phyloP scores from a whole-genome alignment of 2,329 filamentous ascomycete genomes.

The Endocalyx cinctus region DNA sequence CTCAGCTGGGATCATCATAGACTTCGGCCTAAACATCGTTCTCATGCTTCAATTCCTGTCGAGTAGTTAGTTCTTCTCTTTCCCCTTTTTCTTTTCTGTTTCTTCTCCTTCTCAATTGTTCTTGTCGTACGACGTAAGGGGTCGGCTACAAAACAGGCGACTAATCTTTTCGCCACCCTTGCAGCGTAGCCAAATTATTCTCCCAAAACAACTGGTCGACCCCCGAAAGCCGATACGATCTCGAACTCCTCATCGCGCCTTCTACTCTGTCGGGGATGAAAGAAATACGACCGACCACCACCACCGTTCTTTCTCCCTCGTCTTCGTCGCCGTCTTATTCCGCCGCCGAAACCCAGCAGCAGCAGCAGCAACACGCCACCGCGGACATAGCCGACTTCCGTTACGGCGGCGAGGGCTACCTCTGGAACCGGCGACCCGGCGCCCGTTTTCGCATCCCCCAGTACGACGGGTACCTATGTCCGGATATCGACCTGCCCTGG shows the following conservation, averaged over 20 bases:
- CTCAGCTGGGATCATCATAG: slow-evolving; percentile 28
- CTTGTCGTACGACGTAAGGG: no score
- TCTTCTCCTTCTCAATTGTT: neutral
- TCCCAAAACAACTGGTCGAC: slow-evolving; percentile 16
- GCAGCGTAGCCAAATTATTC: slow-evolving; percentile 22
- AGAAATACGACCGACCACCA: no score
- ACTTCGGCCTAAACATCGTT: slow-evolving; percentile 25
- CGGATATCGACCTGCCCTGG: slow-evolving; percentile 20
- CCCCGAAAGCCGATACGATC: neutral
- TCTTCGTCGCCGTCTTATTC: no score
- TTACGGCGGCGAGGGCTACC: slow-evolving; percentile 16
- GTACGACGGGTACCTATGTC: slow-evolving; percentile 23
- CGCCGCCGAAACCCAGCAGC: no score
- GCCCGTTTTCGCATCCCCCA: slow-evolving; percentile 26
- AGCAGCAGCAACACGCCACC: slow-evolving; percentile 16
- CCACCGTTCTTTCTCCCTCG: neutral
- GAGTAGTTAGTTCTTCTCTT: slow-evolving; percentile 23
- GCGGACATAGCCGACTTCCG: slow-evolving; percentile 25
- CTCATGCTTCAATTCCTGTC: slow-evolving; percentile 28
- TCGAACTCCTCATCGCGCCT: no score
- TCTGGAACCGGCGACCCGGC: slow-evolving; percentile 21
- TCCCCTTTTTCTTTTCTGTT: slow-evolving; percentile 1
- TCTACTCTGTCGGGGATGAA: no score
- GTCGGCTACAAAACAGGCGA: neutral
- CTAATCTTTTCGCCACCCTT: slow-evolving; percentile 3